Base-by-base conservation (phyloP, 257 asterid genomes). In the Solanum megistacrolobum region DNA sequence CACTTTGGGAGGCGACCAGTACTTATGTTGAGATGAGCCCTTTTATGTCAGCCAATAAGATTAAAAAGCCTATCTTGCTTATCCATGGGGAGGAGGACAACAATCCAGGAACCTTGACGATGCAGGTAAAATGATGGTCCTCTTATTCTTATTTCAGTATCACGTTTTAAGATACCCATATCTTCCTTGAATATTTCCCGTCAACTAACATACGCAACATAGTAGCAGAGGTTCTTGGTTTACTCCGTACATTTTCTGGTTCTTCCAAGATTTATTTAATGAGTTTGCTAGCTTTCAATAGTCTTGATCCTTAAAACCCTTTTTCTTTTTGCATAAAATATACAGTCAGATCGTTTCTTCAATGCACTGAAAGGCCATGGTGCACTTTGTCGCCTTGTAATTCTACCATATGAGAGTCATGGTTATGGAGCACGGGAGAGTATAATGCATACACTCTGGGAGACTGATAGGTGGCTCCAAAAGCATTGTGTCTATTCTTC, bases 81-180 rank as follows among this genome's bases (percentile, higher is more conserved):
- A 88, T 96, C 89, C 99, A 97, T 90, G 99, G 99, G 66, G 99
- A 95, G 92, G 99, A 97, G 90, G 99, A 97, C 89, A 97, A 93
- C 94, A 97, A 97, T 92, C 65, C 99, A 76, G 99, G 99, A 89
- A 96, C 99, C 83, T 90, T 97, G 93, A 97, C 99, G 48, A 96
- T 97, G 98, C 99, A 96, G 99, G 99, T 96, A 81, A 88, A 41
- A 29, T 62, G 83, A n/a, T 55, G 85, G 27, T 85, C 52, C 78
- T 78, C 27, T 85, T 89, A 83, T 83, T 84, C 68, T 46, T 29
- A 65, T 81, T 46, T 81, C 85, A 43, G 85, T 38, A 3, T 29
- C 85, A 32, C 52, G 68, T 81, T 46, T 81, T 14, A 46, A 81
- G 39, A 81, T 21, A 38, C 20, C 68, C 85, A 29, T 46, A 16